phyloP scores from a whole-genome alignment of 345 rosid species.

The Geranium brycei region DNA sequence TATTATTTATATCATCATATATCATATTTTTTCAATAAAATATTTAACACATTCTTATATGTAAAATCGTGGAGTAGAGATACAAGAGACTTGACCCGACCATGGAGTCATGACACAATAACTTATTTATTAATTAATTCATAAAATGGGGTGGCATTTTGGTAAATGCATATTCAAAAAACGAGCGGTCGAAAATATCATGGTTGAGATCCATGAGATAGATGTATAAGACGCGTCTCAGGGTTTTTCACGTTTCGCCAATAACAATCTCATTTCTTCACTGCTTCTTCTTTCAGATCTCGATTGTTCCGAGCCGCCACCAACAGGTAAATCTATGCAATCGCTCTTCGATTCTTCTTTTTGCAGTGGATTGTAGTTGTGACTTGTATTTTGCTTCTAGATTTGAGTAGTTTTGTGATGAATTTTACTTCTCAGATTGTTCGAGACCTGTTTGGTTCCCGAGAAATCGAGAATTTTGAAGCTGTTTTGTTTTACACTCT shows the following conservation, averaged over 20 bases:
- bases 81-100: too few species aligned
- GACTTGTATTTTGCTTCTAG: not conserved
- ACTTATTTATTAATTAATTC: too few species aligned
- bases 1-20: too few species aligned
- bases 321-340: not conserved
- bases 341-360: not conserved
- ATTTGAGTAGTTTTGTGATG: not conserved
- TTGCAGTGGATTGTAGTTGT: not conserved
- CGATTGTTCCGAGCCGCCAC: not conserved
- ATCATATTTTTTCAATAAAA: too few species aligned
- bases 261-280: not conserved
- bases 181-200: not conserved
- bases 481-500: not conserved
- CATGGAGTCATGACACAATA: too few species aligned
- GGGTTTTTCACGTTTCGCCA: not conserved
- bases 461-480: not conserved
- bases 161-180: not conserved
- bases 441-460: not conserved
- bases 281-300: not conserved
- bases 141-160: not conserved
- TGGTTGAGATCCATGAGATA: not conserved
- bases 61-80: too few species aligned
- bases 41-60: too few species aligned
- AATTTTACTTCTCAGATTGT: not conserved
- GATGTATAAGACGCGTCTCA: not conserved